Conservation (phyloP, 768 basidiomycete species). For the Rubroboletus pulcherrimus region DNA sequence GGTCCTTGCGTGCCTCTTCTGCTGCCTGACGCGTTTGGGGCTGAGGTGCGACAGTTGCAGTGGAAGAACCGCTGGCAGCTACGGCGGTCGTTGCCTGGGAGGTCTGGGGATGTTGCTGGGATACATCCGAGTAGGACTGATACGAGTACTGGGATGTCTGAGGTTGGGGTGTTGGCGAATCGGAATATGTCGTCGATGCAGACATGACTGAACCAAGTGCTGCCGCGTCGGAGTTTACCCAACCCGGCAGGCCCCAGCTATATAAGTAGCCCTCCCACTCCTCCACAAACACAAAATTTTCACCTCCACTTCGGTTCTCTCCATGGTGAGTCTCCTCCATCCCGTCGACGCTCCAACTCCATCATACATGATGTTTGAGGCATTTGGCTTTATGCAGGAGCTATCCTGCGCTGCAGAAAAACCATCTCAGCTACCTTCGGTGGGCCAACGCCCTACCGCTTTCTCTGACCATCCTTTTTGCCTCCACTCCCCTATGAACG, state of each 20-base stretch:
- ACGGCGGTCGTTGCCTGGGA: slow-evolving; percentile 16
- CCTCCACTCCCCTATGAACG: background rate
- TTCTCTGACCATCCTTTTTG: slow-evolving; percentile 35
- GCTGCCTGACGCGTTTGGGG: slow-evolving; percentile 63
- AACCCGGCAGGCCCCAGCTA: slow-evolving; percentile 11
- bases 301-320: background rate
- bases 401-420: slow-evolving; percentile 73
- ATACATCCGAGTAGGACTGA: slow-evolving; percentile 18
- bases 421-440: slow-evolving; percentile 90
- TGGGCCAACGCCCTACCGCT: slow-evolving; percentile 44
- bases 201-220: slow-evolving; percentile 28
- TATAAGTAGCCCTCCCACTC: slow-evolving; percentile 11
- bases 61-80: slow-evolving; percentile 19
- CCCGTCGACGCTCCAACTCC: slow-evolving; percentile 33
- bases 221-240: slow-evolving; percentile 30
- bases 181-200: slow-evolving; percentile 28
- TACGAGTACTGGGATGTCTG: slow-evolving; percentile 22
- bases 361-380: slow-evolving; percentile 78
- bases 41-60: slow-evolving; percentile 18
- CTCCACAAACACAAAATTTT: background rate
- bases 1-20: slow-evolving; percentile 83
- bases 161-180: slow-evolving; percentile 31
- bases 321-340: slow-evolving; percentile 20
- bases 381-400: slow-evolving; percentile 86
- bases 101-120: slow-evolving; percentile 21